Percentiles rank a stretch among this genome's conserved stretches.
Evolutionary conservation across 345 rosid species (phyloP).

Genomic region (Trapa incisa): DNA sequence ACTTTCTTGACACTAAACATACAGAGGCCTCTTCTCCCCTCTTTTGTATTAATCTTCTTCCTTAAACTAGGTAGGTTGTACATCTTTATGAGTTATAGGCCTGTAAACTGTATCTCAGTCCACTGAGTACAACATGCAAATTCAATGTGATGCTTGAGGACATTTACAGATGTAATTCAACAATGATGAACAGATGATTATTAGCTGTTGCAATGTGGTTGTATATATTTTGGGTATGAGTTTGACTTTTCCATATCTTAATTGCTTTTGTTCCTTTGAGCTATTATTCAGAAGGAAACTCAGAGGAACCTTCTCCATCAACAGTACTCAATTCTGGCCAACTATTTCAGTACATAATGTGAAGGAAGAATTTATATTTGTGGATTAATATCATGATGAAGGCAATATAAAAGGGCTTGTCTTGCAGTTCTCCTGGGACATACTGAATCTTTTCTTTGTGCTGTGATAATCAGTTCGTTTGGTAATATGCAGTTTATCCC

Average conservation of each 20-base stretch:
- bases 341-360: neutral
- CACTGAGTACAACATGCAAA: neutral
- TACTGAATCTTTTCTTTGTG: neutral
- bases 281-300: neutral
- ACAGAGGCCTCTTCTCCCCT: slow-evolving; percentile 28
- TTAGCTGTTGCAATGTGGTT: neutral
- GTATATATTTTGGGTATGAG: neutral
- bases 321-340: neutral
- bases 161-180: neutral
- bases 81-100: neutral
- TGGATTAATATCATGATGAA: neutral
- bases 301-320: neutral
- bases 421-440: neutral
- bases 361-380: neutral
- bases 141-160: neutral
- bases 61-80: neutral
- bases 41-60: neutral
- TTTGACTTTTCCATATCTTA: neutral
- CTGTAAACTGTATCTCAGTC: neutral
- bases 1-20: neutral
- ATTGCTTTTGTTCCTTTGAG: neutral
- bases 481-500: neutral
- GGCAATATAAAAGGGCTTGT: neutral
- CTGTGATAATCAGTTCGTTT: neutral
- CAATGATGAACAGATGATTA: neutral